Percentiles rank a stretch among this genome's conserved stretches.
These are phyloP conservation scores for Collybiopsis luxurians DNA, from an alignment of 768 basidiomycete species.

Conservation along the genomic window DNA sequence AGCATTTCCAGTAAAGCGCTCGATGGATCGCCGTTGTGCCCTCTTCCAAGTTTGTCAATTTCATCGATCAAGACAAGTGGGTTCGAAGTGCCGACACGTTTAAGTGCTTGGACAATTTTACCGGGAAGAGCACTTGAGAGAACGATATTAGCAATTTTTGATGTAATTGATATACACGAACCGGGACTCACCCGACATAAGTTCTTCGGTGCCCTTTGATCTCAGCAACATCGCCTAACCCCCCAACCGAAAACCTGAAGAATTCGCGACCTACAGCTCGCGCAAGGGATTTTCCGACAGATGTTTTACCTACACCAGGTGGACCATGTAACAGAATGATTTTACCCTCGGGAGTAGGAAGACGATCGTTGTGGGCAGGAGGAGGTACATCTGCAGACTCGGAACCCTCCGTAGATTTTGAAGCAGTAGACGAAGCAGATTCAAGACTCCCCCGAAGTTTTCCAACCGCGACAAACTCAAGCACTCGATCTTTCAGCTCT, in stretches of 20 bases:
- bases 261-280: constrained; percentile 88
- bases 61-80: constrained; percentile 94
- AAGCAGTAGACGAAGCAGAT: background rate
- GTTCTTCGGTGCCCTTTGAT: constrained; percentile 98
- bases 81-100: constrained; percentile 91
- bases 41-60: constrained; percentile 92
- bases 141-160: background rate
- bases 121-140: constrained; percentile 75
- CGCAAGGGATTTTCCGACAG: constrained; percentile 93
- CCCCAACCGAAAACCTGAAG: constrained; percentile 96
- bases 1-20: constrained; percentile 92
- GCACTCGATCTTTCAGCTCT: constrained; percentile 90
- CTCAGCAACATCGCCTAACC: constrained; percentile 96
- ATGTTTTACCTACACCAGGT: constrained; percentile 97
- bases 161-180: background rate
- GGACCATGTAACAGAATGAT: constrained; percentile 97
- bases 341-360: constrained; percentile 62
- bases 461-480: constrained; percentile 95
- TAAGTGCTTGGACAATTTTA: constrained; percentile 93
- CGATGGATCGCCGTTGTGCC: constrained; percentile 89
- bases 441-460: constrained; percentile 88
- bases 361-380: constrained; percentile 9
- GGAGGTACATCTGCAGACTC: background rate
- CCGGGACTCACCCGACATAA: constrained; percentile 75
- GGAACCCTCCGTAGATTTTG: background rate